A percentile compares a stretch with the other conserved stretches of the same genome.
phyloP scores from a whole-genome alignment of 2,329 filamentous ascomycete genomes.

The Pseudogymnoascus sp. region DNA sequence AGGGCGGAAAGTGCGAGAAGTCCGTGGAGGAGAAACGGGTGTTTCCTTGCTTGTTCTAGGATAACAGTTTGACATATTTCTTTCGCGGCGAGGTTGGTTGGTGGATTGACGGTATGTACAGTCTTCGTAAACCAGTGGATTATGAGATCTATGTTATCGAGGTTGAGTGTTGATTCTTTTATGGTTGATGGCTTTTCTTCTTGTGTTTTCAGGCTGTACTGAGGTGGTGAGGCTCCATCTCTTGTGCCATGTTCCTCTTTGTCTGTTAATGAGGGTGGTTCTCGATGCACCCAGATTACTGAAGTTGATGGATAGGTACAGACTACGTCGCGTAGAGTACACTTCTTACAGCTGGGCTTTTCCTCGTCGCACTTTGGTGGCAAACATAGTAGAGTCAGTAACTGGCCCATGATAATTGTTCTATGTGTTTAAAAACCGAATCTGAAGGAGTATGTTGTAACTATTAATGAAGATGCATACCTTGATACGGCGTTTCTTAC shows the following conservation, averaged over 20 bases:
- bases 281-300: background rate
- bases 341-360: constrained; percentile 21
- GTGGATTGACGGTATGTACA: constrained; percentile 15
- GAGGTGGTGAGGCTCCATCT: background rate
- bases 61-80: constrained; percentile 16
- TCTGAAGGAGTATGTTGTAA: background rate
- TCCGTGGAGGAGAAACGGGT: constrained; percentile 20
- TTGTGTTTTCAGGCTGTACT: background rate
- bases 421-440: background rate
- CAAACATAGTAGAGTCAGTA: constrained; percentile 1
- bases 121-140: constrained; percentile 18
- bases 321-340: constrained; percentile 18
- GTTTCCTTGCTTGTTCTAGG: constrained; percentile 19
- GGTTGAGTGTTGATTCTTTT: constrained; percentile 13
- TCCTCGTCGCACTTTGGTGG: constrained; percentile 22
- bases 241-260: background rate
- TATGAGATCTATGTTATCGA: constrained; percentile 20
- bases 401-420: background rate
- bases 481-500: constrained; percentile 31
- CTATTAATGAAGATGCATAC: constrained; percentile 17
- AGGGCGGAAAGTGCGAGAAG: constrained; percentile 22
- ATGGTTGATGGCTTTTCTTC: background rate
- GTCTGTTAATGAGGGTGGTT: constrained; percentile 10
- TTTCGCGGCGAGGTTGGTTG: constrained; percentile 8
- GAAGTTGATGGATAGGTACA: constrained; percentile 17